Evolutionary conservation across 768 basidiomycete species (phyloP).

Genomic region (Tricholoma sp.): DNA sequence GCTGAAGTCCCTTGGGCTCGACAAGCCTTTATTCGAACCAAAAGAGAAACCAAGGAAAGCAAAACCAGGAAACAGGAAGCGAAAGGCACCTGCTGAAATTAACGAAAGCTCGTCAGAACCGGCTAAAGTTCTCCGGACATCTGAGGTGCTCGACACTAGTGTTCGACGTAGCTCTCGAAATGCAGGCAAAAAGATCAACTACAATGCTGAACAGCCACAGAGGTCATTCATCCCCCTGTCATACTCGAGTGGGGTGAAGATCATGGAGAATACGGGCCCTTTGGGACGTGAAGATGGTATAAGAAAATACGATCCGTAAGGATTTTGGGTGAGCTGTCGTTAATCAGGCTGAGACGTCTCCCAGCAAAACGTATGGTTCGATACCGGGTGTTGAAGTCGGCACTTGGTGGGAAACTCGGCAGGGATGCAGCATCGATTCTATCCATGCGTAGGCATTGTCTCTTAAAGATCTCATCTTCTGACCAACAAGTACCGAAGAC

Average conservation of each 20-base stretch:
- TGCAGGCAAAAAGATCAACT: conserved; percentile 52
- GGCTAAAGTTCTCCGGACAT: conserved; percentile 26
- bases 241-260: conserved; percentile 32
- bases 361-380: conserved; percentile 72
- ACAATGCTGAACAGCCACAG: conserved; percentile 38
- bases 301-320: conserved; percentile 50
- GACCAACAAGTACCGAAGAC: conserved; percentile 36
- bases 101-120: conserved; percentile 17
- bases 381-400: conserved; percentile 81
- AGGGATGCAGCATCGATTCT: conserved; percentile 66
- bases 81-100: conserved; percentile 28
- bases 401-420: conserved; percentile 76
- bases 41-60: conserved; percentile 33
- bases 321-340: conserved; percentile 6
- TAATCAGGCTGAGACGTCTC: neutral
- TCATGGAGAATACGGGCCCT: conserved; percentile 28
- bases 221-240: conserved; percentile 32
- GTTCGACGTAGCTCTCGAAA: conserved; percentile 67
- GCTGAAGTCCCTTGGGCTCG: conserved; percentile 39
- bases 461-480: neutral
- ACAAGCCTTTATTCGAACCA: conserved; percentile 43
- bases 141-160: conserved; percentile 17
- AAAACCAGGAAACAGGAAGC: conserved; percentile 32
- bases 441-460: conserved; percentile 72
- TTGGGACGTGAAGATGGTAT: conserved; percentile 31